These are phyloP conservation scores for Aspergillus baeticus DNA, from an alignment of 495 filamentous ascomycete species.

Conservation along the genomic window DNA sequence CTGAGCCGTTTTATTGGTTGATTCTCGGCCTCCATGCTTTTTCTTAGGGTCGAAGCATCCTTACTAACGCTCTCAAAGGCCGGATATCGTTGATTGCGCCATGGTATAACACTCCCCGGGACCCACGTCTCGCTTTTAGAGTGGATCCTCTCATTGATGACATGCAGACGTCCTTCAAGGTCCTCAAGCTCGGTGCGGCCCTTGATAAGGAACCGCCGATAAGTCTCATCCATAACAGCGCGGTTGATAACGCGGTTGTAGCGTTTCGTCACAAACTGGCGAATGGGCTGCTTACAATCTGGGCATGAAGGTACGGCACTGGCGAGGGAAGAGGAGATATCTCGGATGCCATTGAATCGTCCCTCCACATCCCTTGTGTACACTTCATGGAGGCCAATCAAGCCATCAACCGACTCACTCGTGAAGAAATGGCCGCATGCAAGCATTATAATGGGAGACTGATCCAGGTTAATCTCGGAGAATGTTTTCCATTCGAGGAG, in stretches of 20 bases:
- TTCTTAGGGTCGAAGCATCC: background rate
- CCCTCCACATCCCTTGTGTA: slow-evolving; percentile 21
- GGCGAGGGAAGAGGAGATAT: slow-evolving; percentile 48
- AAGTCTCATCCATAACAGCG: slow-evolving; percentile 62
- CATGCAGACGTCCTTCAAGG: background rate
- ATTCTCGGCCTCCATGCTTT: slow-evolving; percentile 4
- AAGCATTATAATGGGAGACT: slow-evolving; percentile 60
- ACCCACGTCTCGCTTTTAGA: background rate
- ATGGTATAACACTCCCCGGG: background rate
- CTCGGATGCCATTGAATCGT: slow-evolving; percentile 37
- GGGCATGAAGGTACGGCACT: slow-evolving; percentile 4
- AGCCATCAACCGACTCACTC: slow-evolving; percentile 59
- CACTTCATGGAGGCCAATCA: slow-evolving; percentile 51
- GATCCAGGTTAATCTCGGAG: slow-evolving; percentile 54
- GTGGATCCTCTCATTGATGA: background rate
- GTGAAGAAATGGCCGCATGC: slow-evolving; percentile 52
- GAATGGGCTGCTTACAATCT: slow-evolving; percentile 8
- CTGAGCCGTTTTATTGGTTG: slow-evolving; percentile 6
- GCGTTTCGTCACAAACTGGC: slow-evolving; percentile 56
- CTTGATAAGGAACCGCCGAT: slow-evolving; percentile 57
- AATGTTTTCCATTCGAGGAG: slow-evolving; percentile 57
- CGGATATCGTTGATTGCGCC: slow-evolving; percentile 1
- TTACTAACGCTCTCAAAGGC: background rate
- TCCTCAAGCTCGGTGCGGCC: slow-evolving; percentile 3
- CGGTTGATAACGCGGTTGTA: slow-evolving; percentile 66